phyloP scores from a whole-genome alignment of 169 alveolate species.

The Eimeria brunetti region DNA sequence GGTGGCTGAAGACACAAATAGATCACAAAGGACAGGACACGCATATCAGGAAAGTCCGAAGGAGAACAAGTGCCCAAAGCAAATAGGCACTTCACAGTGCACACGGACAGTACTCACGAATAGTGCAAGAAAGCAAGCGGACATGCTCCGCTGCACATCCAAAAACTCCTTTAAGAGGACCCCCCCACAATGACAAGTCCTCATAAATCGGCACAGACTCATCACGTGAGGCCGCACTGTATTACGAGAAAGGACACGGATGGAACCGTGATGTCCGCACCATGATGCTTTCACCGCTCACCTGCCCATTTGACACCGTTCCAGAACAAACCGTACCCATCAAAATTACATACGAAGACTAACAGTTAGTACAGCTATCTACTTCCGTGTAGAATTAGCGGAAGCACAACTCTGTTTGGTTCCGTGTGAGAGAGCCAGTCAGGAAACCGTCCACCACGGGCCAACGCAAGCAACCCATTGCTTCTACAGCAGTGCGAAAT shows the following conservation, averaged over 20 bases:
- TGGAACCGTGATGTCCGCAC: not conserved
- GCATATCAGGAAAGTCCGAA: not conserved
- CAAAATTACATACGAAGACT: not conserved
- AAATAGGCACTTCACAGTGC: not conserved
- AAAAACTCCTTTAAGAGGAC: not conserved
- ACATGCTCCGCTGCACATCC: not conserved
- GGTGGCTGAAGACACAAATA: constrained; percentile 7
- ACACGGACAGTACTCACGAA: too few species aligned
- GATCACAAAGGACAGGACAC: not conserved
- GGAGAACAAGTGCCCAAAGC: not conserved
- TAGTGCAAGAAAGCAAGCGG: not conserved
- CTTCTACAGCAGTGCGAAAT: not conserved
- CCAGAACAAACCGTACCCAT: not conserved
- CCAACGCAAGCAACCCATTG: not conserved
- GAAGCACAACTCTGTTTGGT: not conserved
- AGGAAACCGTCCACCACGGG: not conserved
- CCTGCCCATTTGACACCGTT: not conserved
- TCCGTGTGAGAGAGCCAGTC: not conserved
- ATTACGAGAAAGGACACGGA: not conserved
- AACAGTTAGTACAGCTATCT: not conserved
- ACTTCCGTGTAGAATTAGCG: not conserved
- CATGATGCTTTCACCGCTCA: not conserved
- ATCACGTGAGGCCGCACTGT: not conserved
- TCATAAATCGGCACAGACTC: not conserved
- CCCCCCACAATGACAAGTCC: not conserved